Percentiles rank a stretch among this genome's conserved stretches.
phyloP scores from a whole-genome alignment of 2,329 filamentous ascomycete genomes.

The Exophiala phaeomuriformis region DNA sequence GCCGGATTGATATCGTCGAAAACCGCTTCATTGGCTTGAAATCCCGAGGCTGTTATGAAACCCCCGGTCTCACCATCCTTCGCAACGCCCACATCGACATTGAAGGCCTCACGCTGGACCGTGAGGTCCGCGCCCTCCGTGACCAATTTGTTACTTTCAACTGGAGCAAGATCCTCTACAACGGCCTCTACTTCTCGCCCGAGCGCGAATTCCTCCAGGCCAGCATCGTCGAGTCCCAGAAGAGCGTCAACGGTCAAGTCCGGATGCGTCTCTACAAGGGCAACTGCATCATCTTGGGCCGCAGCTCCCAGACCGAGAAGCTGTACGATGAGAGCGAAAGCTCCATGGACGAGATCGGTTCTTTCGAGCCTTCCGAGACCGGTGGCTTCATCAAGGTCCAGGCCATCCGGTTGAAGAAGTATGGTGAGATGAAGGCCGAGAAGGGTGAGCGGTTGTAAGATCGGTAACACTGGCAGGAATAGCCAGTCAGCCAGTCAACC shows the following conservation, averaged over 20 bases:
- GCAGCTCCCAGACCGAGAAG: conserved; percentile 59
- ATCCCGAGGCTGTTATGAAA: conserved; percentile 45
- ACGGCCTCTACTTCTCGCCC: conserved; percentile 52
- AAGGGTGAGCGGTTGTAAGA: conserved; percentile 5
- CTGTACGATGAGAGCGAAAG: conserved; percentile 60
- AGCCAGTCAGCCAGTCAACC: neutral
- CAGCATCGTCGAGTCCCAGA: conserved; percentile 54
- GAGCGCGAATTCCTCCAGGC: conserved; percentile 66
- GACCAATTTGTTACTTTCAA: conserved; percentile 63
- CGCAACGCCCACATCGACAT: conserved; percentile 54
- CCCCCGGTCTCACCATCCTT: conserved; percentile 43
- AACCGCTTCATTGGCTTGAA: conserved; percentile 75
- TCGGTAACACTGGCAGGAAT: neutral
- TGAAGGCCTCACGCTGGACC: conserved; percentile 61
- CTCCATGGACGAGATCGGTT: conserved; percentile 63
- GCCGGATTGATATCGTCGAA: conserved; percentile 73
- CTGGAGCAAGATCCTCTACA: conserved; percentile 34
- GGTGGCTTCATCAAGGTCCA: conserved; percentile 52
- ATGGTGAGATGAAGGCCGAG: conserved; percentile 36
- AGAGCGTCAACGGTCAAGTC: conserved; percentile 56
- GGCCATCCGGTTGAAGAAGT: conserved; percentile 40
- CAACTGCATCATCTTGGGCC: conserved; percentile 51
- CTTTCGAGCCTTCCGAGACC: conserved; percentile 60
- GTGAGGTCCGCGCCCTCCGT: conserved; percentile 60
- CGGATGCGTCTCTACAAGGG: conserved; percentile 62